phyloP scores from a whole-genome alignment of 495 filamentous ascomycete species.

The Physcia stellaris region DNA sequence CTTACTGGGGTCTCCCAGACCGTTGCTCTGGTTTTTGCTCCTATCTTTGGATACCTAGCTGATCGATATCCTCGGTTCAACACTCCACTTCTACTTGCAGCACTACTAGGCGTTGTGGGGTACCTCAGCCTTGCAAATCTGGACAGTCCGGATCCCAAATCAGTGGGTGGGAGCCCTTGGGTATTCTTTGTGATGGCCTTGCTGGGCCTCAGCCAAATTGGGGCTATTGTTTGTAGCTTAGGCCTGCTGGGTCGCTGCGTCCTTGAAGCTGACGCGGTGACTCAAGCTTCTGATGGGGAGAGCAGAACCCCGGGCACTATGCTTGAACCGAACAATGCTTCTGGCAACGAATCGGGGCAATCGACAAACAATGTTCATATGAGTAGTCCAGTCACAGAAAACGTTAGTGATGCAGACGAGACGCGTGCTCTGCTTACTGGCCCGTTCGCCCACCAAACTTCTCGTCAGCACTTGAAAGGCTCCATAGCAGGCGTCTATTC shows the following conservation, averaged over 20 bases:
- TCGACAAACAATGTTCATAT: not conserved
- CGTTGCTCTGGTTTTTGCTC: slow-evolving; percentile 69
- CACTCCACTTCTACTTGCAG: slow-evolving; percentile 56
- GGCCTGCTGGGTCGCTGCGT: slow-evolving; percentile 73
- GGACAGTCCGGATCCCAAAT: slow-evolving; percentile 51
- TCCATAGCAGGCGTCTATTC: slow-evolving; percentile 90
- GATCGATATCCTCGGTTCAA: slow-evolving; percentile 49
- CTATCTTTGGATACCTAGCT: slow-evolving; percentile 70
- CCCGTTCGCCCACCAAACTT: not conserved
- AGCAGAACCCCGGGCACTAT: not conserved
- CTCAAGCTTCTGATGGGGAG: not conserved
- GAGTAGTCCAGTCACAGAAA: not conserved
- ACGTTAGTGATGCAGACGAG: slow-evolving; percentile 8
- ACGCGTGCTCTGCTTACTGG: slow-evolving; percentile 17
- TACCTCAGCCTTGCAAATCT: slow-evolving; percentile 61
- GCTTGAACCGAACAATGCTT: not conserved
- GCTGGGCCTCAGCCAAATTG: slow-evolving; percentile 84
- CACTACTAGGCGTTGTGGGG: slow-evolving; percentile 56
- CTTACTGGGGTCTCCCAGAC: slow-evolving; percentile 82
- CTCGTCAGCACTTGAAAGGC: slow-evolving; percentile 54
- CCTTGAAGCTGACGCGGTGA: slow-evolving; percentile 20
- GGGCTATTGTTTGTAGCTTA: slow-evolving; percentile 84
- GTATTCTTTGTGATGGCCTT: slow-evolving; percentile 67
- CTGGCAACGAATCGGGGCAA: not conserved
- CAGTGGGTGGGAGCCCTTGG: slow-evolving; percentile 42